Evolutionary conservation across 179 eudicot species (phyloP).

Genomic region (Patellifolia procumbens): DNA sequence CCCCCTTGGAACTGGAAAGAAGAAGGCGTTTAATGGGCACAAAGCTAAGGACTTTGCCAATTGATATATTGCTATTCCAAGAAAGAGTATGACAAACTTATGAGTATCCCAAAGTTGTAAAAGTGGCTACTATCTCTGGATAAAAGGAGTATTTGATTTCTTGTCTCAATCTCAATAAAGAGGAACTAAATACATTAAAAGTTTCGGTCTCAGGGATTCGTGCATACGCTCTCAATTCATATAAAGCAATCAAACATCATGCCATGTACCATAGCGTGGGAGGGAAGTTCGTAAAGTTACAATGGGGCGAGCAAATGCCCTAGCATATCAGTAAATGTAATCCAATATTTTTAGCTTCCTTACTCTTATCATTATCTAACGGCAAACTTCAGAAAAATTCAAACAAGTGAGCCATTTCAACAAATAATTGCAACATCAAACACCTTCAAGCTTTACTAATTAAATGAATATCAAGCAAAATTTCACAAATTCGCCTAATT

Average conservation of each 20-base stretch:
- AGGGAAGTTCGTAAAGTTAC: too few relatives aligned
- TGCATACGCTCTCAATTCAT: background rate
- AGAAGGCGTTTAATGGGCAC: background rate
- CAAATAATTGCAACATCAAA: background rate
- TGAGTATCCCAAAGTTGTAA: background rate
- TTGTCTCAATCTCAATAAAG: background rate
- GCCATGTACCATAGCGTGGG: background rate
- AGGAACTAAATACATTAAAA: background rate
- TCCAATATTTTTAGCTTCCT: background rate
- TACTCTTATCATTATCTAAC: too few relatives aligned
- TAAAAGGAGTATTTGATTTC: background rate
- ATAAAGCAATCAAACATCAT: background rate
- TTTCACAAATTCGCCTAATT: background rate
- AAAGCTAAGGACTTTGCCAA: background rate
- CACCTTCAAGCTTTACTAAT: background rate
- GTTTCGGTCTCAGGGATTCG: background rate
- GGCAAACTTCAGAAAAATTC: background rate
- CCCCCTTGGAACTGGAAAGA: background rate
- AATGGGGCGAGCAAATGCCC: background rate
- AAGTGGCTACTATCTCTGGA: background rate
- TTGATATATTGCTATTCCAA: background rate
- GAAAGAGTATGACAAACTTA: background rate
- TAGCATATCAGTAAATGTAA: background rate
- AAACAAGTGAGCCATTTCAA: background rate
- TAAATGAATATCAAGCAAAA: background rate